Evolutionary conservation across 176 grass and related monocot species (phyloP).

Genomic region (Zoysia japonica): DNA sequence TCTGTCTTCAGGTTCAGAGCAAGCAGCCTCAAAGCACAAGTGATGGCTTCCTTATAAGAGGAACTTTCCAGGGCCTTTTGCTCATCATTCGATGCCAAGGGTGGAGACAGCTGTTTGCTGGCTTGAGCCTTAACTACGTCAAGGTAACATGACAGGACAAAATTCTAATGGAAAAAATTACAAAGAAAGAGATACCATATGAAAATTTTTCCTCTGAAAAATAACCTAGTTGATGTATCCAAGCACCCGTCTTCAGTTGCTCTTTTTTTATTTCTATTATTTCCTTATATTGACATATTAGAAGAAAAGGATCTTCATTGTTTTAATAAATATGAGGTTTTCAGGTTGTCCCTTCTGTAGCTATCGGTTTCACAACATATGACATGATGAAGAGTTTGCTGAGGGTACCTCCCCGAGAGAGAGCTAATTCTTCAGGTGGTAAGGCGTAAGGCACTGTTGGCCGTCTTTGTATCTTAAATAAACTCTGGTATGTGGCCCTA

Average conservation of each 20-base stretch:
- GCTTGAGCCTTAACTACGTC: slow-evolving; percentile 95
- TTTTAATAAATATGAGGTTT: slow-evolving; percentile 5
- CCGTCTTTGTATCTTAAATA: neutral
- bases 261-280: slow-evolving; percentile 10
- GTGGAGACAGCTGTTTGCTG: slow-evolving; percentile 91
- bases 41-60: slow-evolving; percentile 55
- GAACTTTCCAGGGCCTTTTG: slow-evolving; percentile 72
- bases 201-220: neutral
- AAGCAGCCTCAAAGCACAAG: slow-evolving; percentile 51
- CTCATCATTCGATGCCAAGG: slow-evolving; percentile 66
- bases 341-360: slow-evolving; percentile 93
- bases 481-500: neutral
- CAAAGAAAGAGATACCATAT: neutral
- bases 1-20: slow-evolving; percentile 67
- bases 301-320: slow-evolving; percentile 1
- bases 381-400: slow-evolving; percentile 90
- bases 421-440: slow-evolving; percentile 36
- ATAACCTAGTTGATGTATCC: neutral
- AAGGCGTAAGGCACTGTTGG: slow-evolving; percentile 26
- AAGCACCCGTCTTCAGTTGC: slow-evolving; percentile 3
- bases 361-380: slow-evolving; percentile 95
- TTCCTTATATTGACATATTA: neutral
- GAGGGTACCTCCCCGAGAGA: slow-evolving; percentile 69
- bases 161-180: neutral
- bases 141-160: slow-evolving; percentile 63